A percentile compares a stretch with the other conserved stretches of the same genome.
Evolutionary conservation across 2,329 filamentous ascomycete genomes (phyloP).

Genomic region (Colletotrichum sp.): DNA sequence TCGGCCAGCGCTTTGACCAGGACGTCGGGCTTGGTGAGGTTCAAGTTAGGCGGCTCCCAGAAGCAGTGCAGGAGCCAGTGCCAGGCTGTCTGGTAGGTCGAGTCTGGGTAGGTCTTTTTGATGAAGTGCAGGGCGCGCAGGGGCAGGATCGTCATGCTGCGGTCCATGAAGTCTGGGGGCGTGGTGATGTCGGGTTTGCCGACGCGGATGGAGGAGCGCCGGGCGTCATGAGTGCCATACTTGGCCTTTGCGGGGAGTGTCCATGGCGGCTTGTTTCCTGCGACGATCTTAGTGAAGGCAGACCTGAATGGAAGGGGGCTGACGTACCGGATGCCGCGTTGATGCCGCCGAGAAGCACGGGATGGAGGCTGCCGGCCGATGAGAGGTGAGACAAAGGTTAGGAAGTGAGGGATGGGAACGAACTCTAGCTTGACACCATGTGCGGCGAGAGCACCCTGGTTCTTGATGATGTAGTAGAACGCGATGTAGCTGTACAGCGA

Average conservation of each 20-base stretch:
- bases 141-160: slow-evolving; percentile 54
- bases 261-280: slow-evolving; percentile 80
- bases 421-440: slow-evolving; percentile 72
- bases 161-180: slow-evolving; percentile 49
- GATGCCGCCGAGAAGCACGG: slow-evolving; percentile 74
- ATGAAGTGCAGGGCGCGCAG: slow-evolving; percentile 72
- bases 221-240: slow-evolving; percentile 53
- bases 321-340: slow-evolving; percentile 60
- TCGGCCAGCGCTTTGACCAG: slow-evolving; percentile 44
- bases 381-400: not conserved
- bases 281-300: not conserved
- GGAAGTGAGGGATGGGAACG: slow-evolving; percentile 27
- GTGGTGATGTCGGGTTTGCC: slow-evolving; percentile 39
- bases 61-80: slow-evolving; percentile 62
- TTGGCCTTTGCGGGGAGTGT: slow-evolving; percentile 68
- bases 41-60: slow-evolving; percentile 64
- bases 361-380: slow-evolving; percentile 60
- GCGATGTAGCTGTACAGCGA: slow-evolving; percentile 66
- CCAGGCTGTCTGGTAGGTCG: slow-evolving; percentile 58
- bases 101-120: slow-evolving; percentile 58
- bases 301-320: not conserved
- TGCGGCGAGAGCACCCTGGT: slow-evolving; percentile 56
- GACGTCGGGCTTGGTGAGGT: slow-evolving; percentile 64
- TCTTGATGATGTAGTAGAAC: slow-evolving; percentile 62
- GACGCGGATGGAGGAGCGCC: slow-evolving; percentile 41